Evolutionary conservation across 1,284 basidiomycete species (phyloP).

Genomic region (Ceratobasidium sp.): DNA sequence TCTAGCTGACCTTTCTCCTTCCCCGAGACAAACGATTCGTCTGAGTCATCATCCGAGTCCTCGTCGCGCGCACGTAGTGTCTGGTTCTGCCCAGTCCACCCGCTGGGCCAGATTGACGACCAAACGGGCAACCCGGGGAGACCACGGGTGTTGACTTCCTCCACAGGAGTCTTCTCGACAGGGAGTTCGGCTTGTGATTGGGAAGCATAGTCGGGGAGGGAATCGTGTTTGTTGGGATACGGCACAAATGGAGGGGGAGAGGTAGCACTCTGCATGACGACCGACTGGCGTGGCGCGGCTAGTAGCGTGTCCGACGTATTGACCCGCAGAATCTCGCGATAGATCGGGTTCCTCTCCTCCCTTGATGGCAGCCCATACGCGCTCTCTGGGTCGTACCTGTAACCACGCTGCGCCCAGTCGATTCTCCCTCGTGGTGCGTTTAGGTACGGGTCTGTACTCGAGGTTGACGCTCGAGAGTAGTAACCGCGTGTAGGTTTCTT

Average conservation of each 20-base stretch:
- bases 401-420: no score
- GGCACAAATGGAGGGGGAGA: constrained; percentile 19
- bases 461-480: no score
- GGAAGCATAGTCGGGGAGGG: not conserved
- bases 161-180: constrained; percentile 4
- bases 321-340: no score
- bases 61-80: not conserved
- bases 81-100: constrained; percentile 23
- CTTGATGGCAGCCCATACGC: no score
- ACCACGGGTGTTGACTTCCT: not conserved
- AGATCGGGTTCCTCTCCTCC: no score
- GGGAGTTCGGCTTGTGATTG: no score
- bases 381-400: no score
- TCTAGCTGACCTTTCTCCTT: not conserved
- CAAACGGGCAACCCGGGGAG: constrained; percentile 14
- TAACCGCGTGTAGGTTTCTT: no score
- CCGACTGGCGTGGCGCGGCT: not conserved
- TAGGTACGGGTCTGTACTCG: no score
- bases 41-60: constrained; percentile 13
- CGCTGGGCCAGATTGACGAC: no score
- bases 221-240: not conserved
- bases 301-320: no score
- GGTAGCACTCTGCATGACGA: constrained; percentile 23
- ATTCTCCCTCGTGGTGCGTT: no score
- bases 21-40: not conserved